Evolutionary conservation across 2,329 filamentous ascomycete species (phyloP), one percentile per base, ranked within the genome.

Genomic region (Aureobasidium musti): DNA sequence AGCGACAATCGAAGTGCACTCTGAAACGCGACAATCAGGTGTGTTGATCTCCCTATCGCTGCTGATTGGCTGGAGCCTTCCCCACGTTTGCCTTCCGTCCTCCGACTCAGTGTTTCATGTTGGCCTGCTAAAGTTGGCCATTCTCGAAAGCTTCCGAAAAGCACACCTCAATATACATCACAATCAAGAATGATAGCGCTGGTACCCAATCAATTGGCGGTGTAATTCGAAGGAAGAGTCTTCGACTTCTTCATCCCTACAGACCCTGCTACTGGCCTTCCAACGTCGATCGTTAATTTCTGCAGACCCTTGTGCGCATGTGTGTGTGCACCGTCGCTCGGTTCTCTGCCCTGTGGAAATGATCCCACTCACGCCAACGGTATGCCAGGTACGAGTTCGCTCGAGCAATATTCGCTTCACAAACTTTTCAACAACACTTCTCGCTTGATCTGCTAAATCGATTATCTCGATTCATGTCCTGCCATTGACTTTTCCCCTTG

Each of bases 321-420:
- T 50, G 41, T 61, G 57, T 50, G 59, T 35, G 59, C 59, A 47
- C 57, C 35, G 33, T 35, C n/a, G 57, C 59, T 63, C 59, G 59
- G 43, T 63, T 63, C 43, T 63, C 59, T 63, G 45, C 59, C 59
- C 59, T 63, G 59, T 63, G 59, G 59, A 52, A 50, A 63, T 63
- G 57, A 60, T 60, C 39, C 19, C 59, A 50, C 14, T 2, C 21
- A 39, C 45, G 39, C 41, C 57, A 60, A 49, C 57, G 43, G 41
- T 28, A 47, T 49, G 41, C 41, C 57, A 47, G 57, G 57, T 49
- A 60, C 57, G n/a, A 59, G 39, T 30, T 33, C 21, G n/a, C 54
- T 43, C 11, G 23, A 33, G 8, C 8, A 33, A 17, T 1, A 26
- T 37, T 37, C 28, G 5, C 30, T 21, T 50, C 45, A 37, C 13